A percentile compares a stretch with the other conserved stretches of the same genome.
Conservation (phyloP, 1,284 basidiomycete species). For the Microbotryomycetes sp. region DNA sequence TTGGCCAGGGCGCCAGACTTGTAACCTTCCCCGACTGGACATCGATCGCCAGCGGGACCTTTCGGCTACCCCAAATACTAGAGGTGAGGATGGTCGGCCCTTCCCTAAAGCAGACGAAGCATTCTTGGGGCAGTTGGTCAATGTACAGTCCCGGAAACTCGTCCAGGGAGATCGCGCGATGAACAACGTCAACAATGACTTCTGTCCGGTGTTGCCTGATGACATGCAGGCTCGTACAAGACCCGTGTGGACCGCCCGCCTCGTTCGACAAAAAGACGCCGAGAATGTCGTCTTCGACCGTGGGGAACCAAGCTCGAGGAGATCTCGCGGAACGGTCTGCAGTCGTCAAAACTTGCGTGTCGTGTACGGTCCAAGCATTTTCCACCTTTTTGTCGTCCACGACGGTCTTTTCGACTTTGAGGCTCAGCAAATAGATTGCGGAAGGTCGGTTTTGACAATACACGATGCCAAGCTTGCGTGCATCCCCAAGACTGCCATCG, state of each 20-base stretch:
- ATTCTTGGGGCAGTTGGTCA: constrained; percentile 46
- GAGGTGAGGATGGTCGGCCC: constrained; percentile 45
- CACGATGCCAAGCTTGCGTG: constrained; percentile 54
- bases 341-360: constrained; percentile 44
- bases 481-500: constrained; percentile 46
- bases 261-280: constrained; percentile 54
- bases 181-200: constrained; percentile 45
- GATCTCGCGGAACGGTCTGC: constrained; percentile 51
- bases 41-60: constrained; percentile 47
- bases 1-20: constrained; percentile 19
- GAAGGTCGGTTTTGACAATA: constrained; percentile 57
- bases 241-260: constrained; percentile 55
- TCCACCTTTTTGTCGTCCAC: background rate
- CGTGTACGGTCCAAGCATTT: background rate
- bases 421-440: constrained; percentile 51
- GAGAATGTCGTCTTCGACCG: constrained; percentile 30
- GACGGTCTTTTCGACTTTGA: constrained; percentile 21
- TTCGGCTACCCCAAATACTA: constrained; percentile 52
- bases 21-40: constrained; percentile 40
- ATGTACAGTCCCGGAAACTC: constrained; percentile 60
- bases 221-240: constrained; percentile 50
- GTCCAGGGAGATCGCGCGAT: constrained; percentile 38
- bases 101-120: constrained; percentile 44
- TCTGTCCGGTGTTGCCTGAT: no score
- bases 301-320: constrained; percentile 46